phyloP scores from a whole-genome alignment of 345 rosid species.

The Aegle marmelos region DNA sequence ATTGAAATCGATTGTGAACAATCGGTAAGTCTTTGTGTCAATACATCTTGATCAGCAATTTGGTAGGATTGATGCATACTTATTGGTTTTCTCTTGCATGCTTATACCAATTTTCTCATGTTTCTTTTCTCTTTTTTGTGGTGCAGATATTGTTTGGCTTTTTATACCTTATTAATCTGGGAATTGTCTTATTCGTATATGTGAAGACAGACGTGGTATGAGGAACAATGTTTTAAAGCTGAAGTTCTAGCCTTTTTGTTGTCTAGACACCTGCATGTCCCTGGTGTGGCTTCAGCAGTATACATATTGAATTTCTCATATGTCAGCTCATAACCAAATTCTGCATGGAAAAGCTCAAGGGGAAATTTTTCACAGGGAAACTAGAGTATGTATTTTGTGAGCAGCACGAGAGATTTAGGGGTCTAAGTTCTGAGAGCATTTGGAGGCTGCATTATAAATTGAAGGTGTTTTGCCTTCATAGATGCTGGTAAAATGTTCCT shows the following conservation, averaged over 20 bases:
- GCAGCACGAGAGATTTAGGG: background rate
- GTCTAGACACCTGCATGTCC: background rate
- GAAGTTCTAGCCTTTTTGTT: background rate
- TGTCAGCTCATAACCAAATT: background rate
- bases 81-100: background rate
- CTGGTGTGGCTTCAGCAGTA: background rate
- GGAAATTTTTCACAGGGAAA: background rate
- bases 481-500: background rate
- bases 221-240: background rate
- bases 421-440: background rate
- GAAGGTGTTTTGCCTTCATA: background rate
- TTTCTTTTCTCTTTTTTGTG: conserved; percentile 7
- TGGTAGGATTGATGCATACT: background rate
- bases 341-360: background rate
- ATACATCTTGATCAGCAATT: background rate
- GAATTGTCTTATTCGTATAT: conserved; percentile 63
- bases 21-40: background rate
- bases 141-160: conserved; percentile 80
- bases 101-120: background rate
- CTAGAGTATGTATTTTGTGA: background rate
- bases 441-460: background rate
- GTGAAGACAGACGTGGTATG: conserved; percentile 80
- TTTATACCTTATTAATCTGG: conserved; percentile 71
- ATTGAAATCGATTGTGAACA: background rate
- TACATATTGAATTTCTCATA: background rate